Conservation (phyloP, 2,329 filamentous ascomycete species). For the Microsporum canis region DNA sequence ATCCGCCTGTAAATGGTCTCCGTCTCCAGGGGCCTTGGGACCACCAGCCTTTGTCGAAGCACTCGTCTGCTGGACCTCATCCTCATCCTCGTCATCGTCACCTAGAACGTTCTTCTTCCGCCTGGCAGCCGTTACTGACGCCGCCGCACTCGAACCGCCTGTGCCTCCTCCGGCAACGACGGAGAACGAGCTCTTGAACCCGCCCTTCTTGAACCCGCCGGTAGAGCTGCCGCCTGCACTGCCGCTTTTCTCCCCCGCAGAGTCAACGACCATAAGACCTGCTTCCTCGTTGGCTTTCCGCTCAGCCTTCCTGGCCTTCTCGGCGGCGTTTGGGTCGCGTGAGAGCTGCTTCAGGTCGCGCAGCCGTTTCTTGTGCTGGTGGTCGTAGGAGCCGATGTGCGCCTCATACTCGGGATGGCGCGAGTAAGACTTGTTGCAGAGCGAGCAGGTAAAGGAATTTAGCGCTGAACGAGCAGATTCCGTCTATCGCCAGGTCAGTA, state of each 20-base stretch:
- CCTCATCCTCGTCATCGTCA: constrained; percentile 32
- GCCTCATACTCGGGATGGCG: constrained; percentile 95
- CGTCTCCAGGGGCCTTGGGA: background rate
- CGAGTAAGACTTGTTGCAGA: constrained; percentile 89
- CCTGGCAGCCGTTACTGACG: constrained; percentile 14
- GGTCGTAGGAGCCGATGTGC: constrained; percentile 88
- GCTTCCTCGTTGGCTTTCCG: constrained; percentile 34
- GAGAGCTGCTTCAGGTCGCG: constrained; percentile 39
- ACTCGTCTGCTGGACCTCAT: constrained; percentile 17
- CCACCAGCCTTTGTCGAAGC: background rate
- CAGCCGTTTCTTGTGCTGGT: constrained; percentile 70
- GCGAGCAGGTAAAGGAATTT: constrained; percentile 68
- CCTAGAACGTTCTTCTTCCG: constrained; percentile 34
- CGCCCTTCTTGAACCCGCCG: constrained; percentile 61
- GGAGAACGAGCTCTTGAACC: constrained; percentile 67
- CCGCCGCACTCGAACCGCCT: constrained; percentile 5
- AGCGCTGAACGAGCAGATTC: constrained; percentile 62
- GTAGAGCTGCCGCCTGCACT: constrained; percentile 30
- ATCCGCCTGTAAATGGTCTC: constrained; percentile 31
- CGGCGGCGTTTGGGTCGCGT: constrained; percentile 32
- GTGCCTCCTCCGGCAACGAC: constrained; percentile 36
- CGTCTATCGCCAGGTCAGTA: constrained; percentile 28
- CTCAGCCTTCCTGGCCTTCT: constrained; percentile 33
- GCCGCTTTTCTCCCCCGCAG: constrained; percentile 17
- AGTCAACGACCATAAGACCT: constrained; percentile 29